Percentiles rank a stretch among this genome's conserved stretches.
These are phyloP conservation scores for Ophiostoma sp. DNA, from an alignment of 2,329 filamentous ascomycete species.

Conservation along the genomic window DNA sequence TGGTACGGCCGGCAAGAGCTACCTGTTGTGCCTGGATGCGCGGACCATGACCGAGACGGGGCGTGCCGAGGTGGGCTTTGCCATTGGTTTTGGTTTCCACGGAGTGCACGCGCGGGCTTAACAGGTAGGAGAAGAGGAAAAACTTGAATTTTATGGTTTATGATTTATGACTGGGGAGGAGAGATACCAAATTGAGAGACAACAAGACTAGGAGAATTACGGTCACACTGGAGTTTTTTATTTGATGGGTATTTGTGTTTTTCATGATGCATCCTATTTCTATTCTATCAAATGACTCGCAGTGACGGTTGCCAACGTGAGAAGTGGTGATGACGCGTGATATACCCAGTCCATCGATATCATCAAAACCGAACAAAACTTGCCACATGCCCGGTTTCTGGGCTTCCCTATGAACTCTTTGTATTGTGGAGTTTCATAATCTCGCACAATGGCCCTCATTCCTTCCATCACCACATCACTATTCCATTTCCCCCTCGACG, in stretches of 20 bases:
- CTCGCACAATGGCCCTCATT: too few species aligned
- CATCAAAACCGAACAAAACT: too few species aligned
- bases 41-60: slow-evolving; percentile 63
- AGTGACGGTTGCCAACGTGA: neutral
- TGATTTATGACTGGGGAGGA: neutral
- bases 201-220: neutral
- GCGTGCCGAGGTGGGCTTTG: slow-evolving; percentile 61
- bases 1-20: slow-evolving; percentile 58
- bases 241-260: neutral
- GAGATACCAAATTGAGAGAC: neutral
- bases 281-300: neutral
- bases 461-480: too few species aligned
- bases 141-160: neutral
- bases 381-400: too few species aligned
- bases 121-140: too few species aligned
- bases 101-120: slow-evolving; percentile 47
- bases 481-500: too few species aligned
- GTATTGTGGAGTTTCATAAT: too few species aligned
- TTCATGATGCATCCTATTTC: neutral
- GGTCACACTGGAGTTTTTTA: neutral
- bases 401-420: too few species aligned
- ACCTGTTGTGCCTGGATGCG: slow-evolving; percentile 66
- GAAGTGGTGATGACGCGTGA: too few species aligned
- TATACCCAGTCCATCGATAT: too few species aligned
- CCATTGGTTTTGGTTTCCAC: slow-evolving; percentile 66